phyloP scores from a whole-genome alignment of 164 flowering plant genomes.

The Umbilicus rupestris region DNA sequence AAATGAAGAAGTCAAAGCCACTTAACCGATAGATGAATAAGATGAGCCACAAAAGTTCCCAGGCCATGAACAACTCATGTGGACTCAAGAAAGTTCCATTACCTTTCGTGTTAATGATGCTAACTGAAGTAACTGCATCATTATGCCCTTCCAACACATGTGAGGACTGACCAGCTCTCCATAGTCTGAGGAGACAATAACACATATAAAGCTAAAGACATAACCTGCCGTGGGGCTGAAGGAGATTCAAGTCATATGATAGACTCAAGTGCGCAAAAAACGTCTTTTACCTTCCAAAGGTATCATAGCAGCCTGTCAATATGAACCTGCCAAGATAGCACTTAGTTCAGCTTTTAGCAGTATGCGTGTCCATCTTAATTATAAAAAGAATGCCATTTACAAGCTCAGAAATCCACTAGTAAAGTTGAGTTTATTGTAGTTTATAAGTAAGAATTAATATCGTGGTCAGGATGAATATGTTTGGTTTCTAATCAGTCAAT shows the following conservation, averaged over 20 bases:
- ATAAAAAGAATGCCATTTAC: neutral
- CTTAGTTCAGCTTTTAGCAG: neutral
- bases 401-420: neutral
- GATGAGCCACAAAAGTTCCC: neutral
- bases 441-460: too few relatives aligned
- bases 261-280: neutral
- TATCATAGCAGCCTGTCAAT: conserved; percentile 88
- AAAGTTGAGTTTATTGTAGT: neutral
- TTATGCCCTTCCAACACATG: conserved; percentile 78
- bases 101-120: conserved; percentile 56
- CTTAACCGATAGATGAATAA: neutral
- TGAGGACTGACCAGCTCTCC: conserved; percentile 75
- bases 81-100: neutral
- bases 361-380: neutral
- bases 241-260: neutral
- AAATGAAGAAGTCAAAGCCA: neutral
- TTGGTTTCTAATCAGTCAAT: too few relatives aligned
- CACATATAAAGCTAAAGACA: neutral
- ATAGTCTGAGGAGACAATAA: conserved; percentile 40
- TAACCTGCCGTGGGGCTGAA: neutral
- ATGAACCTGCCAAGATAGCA: conserved; percentile 50
- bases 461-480: too few relatives aligned
- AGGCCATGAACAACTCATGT: too few relatives aligned
- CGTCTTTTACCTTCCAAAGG: conserved; percentile 64
- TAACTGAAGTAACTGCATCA: conserved; percentile 61